These are phyloP conservation scores for Ganoderma lucidum DNA, from an alignment of 1,284 basidiomycete species.

Conservation along the genomic window DNA sequence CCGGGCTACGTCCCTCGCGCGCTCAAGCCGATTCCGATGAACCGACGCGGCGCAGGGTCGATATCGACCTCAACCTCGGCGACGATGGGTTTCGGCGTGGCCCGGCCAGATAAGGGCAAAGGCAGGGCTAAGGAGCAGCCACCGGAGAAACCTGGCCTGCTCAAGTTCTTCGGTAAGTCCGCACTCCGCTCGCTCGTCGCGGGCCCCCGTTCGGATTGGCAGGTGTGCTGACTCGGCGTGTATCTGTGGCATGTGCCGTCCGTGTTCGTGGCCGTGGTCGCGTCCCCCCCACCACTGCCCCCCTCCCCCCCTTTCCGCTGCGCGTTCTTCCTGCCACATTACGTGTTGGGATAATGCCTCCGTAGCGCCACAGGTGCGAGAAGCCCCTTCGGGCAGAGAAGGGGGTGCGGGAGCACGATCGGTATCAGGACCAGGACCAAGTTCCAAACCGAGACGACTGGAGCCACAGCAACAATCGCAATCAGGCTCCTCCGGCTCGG, in stretches of 20 bases:
- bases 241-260: neutral
- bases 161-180: slow-evolving; percentile 70
- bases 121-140: slow-evolving; percentile 47
- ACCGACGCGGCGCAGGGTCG: neutral
- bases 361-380: slow-evolving; percentile 50
- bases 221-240: neutral
- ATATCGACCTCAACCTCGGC: slow-evolving; percentile 22
- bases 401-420: slow-evolving; percentile 22
- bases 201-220: slow-evolving; percentile 3
- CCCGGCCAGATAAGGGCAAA: slow-evolving; percentile 42
- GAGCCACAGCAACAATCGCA: neutral
- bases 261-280: slow-evolving; percentile 1
- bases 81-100: slow-evolving; percentile 35
- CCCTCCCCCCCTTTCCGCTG: neutral
- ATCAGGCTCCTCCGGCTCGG: slow-evolving; percentile 6
- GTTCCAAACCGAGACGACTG: neutral
- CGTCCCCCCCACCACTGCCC: neutral
- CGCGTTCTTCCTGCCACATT: slow-evolving; percentile 26
- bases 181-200: slow-evolving; percentile 15
- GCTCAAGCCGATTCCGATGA: slow-evolving; percentile 48
- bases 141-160: slow-evolving; percentile 50
- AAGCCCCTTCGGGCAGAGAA: slow-evolving; percentile 49
- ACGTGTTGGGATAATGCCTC: slow-evolving; percentile 36
- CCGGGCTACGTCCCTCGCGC: slow-evolving; percentile 67
- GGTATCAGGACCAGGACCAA: neutral